Evolutionary conservation across 116 monocot genomes (phyloP).

Genomic region (Dioscorea cayenensis): DNA sequence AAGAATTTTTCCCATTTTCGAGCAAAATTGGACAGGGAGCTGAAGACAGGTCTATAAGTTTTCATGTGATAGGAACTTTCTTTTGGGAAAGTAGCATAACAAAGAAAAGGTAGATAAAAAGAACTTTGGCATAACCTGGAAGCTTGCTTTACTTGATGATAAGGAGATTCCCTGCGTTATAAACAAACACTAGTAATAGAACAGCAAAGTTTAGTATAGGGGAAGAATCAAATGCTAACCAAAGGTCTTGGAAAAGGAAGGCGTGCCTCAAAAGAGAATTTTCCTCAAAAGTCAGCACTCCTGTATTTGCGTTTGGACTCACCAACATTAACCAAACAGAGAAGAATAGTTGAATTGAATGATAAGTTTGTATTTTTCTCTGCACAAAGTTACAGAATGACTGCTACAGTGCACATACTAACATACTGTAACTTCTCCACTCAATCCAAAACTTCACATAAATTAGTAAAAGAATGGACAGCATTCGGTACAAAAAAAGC

Average conservation of each 20-base stretch:
- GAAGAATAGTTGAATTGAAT: too few relatives aligned
- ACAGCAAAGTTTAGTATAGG: not conserved
- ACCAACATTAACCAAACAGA: too few relatives aligned
- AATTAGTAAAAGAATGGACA: too few relatives aligned
- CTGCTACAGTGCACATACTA: too few relatives aligned
- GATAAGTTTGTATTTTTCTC: too few relatives aligned
- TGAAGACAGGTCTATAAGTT: not conserved
- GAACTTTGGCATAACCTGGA: not conserved
- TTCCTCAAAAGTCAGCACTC: too few relatives aligned
- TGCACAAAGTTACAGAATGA: too few relatives aligned
- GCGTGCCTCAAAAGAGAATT: too few relatives aligned
- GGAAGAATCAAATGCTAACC: constrained; percentile 4
- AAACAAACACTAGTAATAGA: not conserved
- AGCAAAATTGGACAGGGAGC: constrained; percentile 6
- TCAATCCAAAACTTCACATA: too few relatives aligned
- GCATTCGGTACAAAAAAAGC: too few relatives aligned
- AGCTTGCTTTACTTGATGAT: constrained; percentile 12
- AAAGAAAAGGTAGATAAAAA: constrained; percentile 1
- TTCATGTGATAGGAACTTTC: not conserved
- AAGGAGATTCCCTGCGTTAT: constrained; percentile 4
- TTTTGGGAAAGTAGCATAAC: not conserved
- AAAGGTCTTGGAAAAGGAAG: not conserved
- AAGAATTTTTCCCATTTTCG: constrained; percentile 35
- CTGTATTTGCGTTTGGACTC: too few relatives aligned
- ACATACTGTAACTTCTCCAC: too few relatives aligned